phyloP scores from a whole-genome alignment of 1,139 yeast genomes.

The Saccharomycopsis phalli region DNA sequence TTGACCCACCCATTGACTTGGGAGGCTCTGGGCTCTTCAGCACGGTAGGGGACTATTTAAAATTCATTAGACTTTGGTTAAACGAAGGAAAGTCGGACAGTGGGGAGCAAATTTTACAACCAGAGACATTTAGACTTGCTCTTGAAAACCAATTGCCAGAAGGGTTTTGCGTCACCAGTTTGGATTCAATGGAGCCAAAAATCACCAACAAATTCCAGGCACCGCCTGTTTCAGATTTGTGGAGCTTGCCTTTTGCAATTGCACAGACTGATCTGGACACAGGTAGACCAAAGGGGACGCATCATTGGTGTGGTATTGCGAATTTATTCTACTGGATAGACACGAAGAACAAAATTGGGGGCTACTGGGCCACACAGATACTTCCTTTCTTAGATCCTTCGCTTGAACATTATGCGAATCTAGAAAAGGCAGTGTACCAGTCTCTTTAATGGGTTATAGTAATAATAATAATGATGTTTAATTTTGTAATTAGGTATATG shows the following conservation, averaged over 20 bases:
- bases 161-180: slow-evolving; percentile 18
- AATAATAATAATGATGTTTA: too few relatives aligned
- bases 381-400: slow-evolving; percentile 28
- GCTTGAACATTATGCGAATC: slow-evolving; percentile 22
- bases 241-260: slow-evolving; percentile 21
- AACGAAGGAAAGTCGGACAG: slow-evolving; percentile 29
- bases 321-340: slow-evolving; percentile 33
- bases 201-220: slow-evolving; percentile 19
- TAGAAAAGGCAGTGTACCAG: slow-evolving; percentile 25
- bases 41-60: slow-evolving; percentile 29
- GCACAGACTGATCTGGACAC: slow-evolving; percentile 24
- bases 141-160: slow-evolving; percentile 24
- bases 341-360: slow-evolving; percentile 28
- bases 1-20: slow-evolving; percentile 26
- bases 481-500: too few relatives aligned
- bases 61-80: slow-evolving; percentile 29
- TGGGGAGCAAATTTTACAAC: slow-evolving; percentile 26
- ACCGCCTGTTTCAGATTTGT: slow-evolving; percentile 15
- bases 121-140: slow-evolving; percentile 26
- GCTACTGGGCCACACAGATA: slow-evolving; percentile 28
- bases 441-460: background rate
- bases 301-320: slow-evolving; percentile 31
- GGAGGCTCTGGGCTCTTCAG: slow-evolving; percentile 34
- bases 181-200: slow-evolving; percentile 19
- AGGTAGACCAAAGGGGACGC: slow-evolving; percentile 29